phyloP scores from a whole-genome alignment of 2,329 filamentous ascomycete species.

The Exophiala viscosa region DNA sequence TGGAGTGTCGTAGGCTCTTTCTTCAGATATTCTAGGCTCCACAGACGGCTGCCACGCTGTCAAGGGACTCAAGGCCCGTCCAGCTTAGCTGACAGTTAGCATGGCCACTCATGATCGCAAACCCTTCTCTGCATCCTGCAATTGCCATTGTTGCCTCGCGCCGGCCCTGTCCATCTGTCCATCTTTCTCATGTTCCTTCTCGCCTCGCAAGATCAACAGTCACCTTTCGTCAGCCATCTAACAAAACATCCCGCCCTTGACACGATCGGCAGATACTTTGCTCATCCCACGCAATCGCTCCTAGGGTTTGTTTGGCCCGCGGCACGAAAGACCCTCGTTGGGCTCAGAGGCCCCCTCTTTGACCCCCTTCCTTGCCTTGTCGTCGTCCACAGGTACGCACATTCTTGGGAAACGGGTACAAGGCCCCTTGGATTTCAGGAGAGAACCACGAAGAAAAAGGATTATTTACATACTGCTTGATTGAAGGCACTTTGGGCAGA shows the following conservation, averaged over 20 bases:
- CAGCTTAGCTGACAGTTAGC: not conserved
- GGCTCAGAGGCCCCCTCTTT: not conserved
- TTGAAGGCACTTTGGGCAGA: not conserved
- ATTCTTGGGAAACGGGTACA: not conserved
- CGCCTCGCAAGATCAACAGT: not conserved
- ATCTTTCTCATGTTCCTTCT: not conserved
- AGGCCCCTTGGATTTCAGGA: not conserved
- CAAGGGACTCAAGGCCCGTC: not conserved
- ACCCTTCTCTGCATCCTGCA: not conserved
- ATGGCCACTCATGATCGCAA: not conserved
- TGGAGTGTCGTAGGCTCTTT: not conserved
- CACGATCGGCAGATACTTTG: slow-evolving; percentile 5
- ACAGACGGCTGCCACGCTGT: slow-evolving; percentile 1
- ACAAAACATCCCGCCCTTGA: not conserved
- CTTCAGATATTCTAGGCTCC: not conserved
- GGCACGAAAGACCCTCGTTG: not conserved
- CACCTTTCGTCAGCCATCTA: not conserved
- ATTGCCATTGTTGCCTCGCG: not conserved
- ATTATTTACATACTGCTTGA: not conserved
- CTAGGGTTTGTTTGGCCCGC: not conserved
- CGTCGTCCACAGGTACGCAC: not conserved
- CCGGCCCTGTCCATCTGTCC: not conserved
- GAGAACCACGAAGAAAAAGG: not conserved
- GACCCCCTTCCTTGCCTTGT: not conserved
- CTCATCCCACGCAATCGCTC: slow-evolving; percentile 6